A percentile compares a stretch with the other conserved stretches of the same genome.
Evolutionary conservation across 2,329 filamentous ascomycete species (phyloP).

Genomic region (Fusarium torreyae): DNA sequence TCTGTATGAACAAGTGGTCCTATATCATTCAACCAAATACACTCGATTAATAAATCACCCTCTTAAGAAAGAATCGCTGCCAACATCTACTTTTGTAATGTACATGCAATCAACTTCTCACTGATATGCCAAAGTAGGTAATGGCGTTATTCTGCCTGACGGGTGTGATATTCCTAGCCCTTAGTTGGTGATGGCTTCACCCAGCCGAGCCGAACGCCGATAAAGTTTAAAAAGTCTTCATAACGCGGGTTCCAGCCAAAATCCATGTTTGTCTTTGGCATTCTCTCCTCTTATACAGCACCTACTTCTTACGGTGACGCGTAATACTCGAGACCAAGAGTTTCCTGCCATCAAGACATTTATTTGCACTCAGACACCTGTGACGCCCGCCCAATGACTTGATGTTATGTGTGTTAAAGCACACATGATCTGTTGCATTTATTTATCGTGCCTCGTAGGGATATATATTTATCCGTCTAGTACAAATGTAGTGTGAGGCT

Average conservation of each 20-base stretch:
- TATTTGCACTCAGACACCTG: not conserved
- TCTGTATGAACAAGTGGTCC: no score
- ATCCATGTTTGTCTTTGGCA: slow-evolving; percentile 6
- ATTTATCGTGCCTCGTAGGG: not conserved
- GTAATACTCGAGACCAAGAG: not conserved
- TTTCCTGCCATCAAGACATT: not conserved
- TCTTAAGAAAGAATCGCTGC: not conserved
- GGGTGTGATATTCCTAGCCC: not conserved
- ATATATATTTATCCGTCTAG: not conserved
- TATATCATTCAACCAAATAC: not conserved
- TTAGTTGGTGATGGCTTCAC: slow-evolving; percentile 30
- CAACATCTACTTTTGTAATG: not conserved
- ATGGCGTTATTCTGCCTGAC: not conserved
- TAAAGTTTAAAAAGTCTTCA: slow-evolving; percentile 23
- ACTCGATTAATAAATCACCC: not conserved
- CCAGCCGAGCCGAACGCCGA: slow-evolving; percentile 11
- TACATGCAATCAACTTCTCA: not conserved
- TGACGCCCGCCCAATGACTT: not conserved
- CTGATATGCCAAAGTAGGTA: not conserved
- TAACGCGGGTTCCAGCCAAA: not conserved
- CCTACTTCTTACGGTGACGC: not conserved
- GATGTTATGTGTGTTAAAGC: slow-evolving; percentile 6
- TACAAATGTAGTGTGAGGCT: slow-evolving; percentile 7
- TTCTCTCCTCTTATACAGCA: not conserved
- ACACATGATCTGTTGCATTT: slow-evolving; percentile 8